Evolutionary conservation across 768 basidiomycete genomes (phyloP).

Genomic region (Suillus discolor): DNA sequence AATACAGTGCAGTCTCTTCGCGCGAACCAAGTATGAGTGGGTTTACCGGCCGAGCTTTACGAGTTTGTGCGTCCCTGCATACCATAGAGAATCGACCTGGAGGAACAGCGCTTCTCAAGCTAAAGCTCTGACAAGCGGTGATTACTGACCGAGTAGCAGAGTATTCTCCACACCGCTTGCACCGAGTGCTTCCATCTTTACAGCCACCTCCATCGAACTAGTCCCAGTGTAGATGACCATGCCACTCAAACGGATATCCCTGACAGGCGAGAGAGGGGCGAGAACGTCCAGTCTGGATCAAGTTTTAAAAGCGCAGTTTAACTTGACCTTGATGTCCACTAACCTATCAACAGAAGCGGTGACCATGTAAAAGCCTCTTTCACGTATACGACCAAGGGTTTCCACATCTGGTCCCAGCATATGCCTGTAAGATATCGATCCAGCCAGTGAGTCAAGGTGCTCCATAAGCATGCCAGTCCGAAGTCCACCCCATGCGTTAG

Average conservation of each 20-base stretch:
- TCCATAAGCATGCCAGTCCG: conserved; percentile 76
- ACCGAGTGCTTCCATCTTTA: conserved; percentile 75
- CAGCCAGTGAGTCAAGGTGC: conserved; percentile 83
- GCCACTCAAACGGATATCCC: conserved; percentile 74
- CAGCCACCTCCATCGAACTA: conserved; percentile 84
- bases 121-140: conserved; percentile 14
- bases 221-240: conserved; percentile 79
- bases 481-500: conserved; percentile 70
- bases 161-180: conserved; percentile 56
- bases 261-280: conserved; percentile 53
- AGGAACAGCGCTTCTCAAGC: not conserved
- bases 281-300: conserved; percentile 65
- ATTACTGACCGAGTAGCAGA: conserved; percentile 54
- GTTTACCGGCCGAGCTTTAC: conserved; percentile 65
- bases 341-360: conserved; percentile 83
- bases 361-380: conserved; percentile 78
- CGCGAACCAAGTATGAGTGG: conserved; percentile 57
- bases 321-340: conserved; percentile 7
- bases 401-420: conserved; percentile 67
- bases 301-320: not conserved
- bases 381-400: conserved; percentile 54
- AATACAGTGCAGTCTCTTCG: conserved; percentile 63
- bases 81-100: conserved; percentile 93
- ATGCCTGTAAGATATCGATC: conserved; percentile 83
- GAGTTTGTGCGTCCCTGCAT: conserved; percentile 69